Base-by-base conservation (phyloP, 768 basidiomycete species). In the Boletus reticulatus region DNA sequence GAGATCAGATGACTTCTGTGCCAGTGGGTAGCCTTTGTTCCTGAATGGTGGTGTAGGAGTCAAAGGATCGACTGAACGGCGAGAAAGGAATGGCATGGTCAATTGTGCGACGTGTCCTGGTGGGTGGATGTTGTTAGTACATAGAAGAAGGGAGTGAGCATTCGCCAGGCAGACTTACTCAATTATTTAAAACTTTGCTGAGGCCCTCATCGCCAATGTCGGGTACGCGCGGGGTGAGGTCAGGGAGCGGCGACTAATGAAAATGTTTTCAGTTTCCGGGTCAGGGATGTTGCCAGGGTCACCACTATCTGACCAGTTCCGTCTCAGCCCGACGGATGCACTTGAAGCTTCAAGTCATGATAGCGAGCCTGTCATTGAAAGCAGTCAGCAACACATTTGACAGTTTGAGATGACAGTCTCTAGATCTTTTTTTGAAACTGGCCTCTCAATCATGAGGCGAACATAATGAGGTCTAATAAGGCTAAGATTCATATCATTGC, bases 51-150 rank as follows among this genome's bases (percentile, higher is more conserved):
- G 8, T 11, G 42, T 11, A 19, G 44, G 29, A 16, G 42, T 49
- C 27, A 59, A 24, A 39, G 69, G 69, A 43, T 71, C 69, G 39
- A 62, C 58, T 42, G 61, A 57, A 31, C 69, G 69, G 46, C 71
- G 64, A 32, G 64, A 61, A 60, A 71, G 64, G 60, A 72, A 71
- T 14, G 52, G 58, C 69, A 71, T 70, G 50, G 45, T 32, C 16
- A 43, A 12, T 32, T 52, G 45, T 38, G 55, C 12, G 38, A 14
- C 29, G 44, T 19, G 46, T 22, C 24, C 52, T 37, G 52, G 55
- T 34, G 16, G 50, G 43, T 39, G 49, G 52, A 24, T 41, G 12
- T 39, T 41, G 12, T 39, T 19, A 39, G 14, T 55, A 64, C 67
- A 62, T 65, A 22, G 59, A 57, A 61, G 38, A 39, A 53, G 22